phyloP scores from a whole-genome alignment of 306 rosid genomes.

The Elaeagnus macrophylla region DNA sequence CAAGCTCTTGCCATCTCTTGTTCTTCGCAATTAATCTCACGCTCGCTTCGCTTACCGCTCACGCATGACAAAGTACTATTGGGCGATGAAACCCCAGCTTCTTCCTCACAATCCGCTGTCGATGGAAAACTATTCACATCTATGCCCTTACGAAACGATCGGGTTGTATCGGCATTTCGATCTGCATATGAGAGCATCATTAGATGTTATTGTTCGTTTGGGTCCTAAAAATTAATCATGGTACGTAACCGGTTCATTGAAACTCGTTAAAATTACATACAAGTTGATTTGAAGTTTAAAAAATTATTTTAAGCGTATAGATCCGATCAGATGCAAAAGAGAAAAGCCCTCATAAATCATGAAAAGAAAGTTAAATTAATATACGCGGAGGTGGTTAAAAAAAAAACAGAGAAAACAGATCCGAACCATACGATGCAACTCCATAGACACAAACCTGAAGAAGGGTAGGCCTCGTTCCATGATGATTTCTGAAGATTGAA shows the following conservation, averaged over 20 bases:
- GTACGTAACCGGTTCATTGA: too few relatives aligned
- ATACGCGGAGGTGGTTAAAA: too few relatives aligned
- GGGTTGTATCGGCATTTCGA: constrained; percentile 20
- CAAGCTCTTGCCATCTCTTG: constrained; percentile 59
- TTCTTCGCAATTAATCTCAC: constrained; percentile 53
- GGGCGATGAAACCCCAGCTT: constrained; percentile 71
- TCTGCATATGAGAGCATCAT: background rate
- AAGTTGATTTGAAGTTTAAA: too few relatives aligned
- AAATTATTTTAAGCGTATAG: too few relatives aligned
- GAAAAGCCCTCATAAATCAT: too few relatives aligned
- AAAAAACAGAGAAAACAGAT: too few relatives aligned
- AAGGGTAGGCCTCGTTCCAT: too few relatives aligned
- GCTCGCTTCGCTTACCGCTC: constrained; percentile 75
- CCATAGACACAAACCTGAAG: too few relatives aligned
- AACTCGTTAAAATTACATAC: too few relatives aligned
- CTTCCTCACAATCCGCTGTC: constrained; percentile 41
- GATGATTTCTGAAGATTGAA: too few relatives aligned
- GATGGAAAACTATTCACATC: constrained; percentile 46
- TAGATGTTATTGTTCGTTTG: background rate
- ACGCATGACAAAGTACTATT: constrained; percentile 81
- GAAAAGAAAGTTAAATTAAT: too few relatives aligned
- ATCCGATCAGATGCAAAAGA: too few relatives aligned
- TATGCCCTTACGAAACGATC: constrained; percentile 43
- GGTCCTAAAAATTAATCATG: background rate
- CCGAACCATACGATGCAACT: background rate